phyloP scores from a whole-genome alignment of 495 filamentous ascomycete genomes.

The Schizothecium vesticola region DNA sequence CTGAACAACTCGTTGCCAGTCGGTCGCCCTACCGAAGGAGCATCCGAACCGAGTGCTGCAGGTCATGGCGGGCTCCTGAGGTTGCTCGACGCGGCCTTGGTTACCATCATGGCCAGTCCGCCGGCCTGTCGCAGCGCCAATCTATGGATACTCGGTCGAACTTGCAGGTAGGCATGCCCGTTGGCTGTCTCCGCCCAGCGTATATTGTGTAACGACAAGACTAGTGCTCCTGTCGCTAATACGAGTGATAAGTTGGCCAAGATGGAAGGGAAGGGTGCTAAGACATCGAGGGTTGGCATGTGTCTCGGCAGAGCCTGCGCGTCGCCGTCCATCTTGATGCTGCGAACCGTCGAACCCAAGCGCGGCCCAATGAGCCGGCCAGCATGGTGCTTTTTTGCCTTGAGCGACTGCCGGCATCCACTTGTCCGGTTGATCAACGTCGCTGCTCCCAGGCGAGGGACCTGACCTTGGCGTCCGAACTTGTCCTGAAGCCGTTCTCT shows the following conservation, averaged over 20 bases:
- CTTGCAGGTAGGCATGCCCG: not conserved
- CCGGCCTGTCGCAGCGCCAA: not conserved
- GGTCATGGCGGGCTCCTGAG: not conserved
- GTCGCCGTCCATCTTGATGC: not conserved
- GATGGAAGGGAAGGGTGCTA: not conserved
- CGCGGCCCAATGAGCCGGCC: not conserved
- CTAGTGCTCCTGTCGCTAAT: not conserved
- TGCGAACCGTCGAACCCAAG: not conserved
- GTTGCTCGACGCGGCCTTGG: not conserved
- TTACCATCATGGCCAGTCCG: not conserved
- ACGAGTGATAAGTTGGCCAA: not conserved
- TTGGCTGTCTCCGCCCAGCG: not conserved
- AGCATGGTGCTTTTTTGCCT: too few species aligned
- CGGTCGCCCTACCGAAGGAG: conserved; percentile 5
- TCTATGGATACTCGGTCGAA: not conserved
- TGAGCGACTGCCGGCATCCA: conserved; percentile 5
- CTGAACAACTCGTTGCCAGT: not conserved
- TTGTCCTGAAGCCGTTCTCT: not conserved
- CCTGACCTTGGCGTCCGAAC: not conserved
- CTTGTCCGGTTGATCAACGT: not conserved
- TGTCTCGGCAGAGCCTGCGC: not conserved
- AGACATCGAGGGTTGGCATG: not conserved
- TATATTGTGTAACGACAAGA: not conserved
- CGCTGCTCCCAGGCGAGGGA: not conserved
- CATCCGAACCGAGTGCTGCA: not conserved